Evolutionary conservation across 2,329 filamentous ascomycete genomes (phyloP).

Genomic region (Aureobasidium musti): DNA sequence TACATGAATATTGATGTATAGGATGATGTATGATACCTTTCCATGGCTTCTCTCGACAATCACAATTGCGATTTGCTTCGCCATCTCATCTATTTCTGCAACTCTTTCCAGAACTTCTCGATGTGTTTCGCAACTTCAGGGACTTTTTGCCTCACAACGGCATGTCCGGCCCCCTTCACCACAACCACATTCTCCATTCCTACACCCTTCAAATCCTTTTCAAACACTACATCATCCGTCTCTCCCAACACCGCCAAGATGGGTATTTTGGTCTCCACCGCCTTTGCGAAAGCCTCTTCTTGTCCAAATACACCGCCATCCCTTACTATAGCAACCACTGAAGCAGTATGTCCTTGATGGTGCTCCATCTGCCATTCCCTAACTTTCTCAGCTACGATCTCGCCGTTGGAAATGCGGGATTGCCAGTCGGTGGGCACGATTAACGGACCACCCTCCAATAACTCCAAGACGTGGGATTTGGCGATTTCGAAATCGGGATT

Average conservation of each 20-base stretch:
- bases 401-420: constrained; percentile 45
- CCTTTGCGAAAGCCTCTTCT: constrained; percentile 40
- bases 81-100: neutral
- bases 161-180: constrained; percentile 46
- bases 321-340: constrained; percentile 51
- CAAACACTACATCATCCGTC: constrained; percentile 34
- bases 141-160: constrained; percentile 44
- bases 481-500: constrained; percentile 41
- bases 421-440: constrained; percentile 51
- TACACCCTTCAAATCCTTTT: constrained; percentile 39
- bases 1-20: neutral
- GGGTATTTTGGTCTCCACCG: constrained; percentile 34
- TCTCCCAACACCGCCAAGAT: constrained; percentile 17
- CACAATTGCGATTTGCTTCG: no score
- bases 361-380: constrained; percentile 52
- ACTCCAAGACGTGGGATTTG: constrained; percentile 43
- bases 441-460: constrained; percentile 50
- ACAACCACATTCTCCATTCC: constrained; percentile 45
- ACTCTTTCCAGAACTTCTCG: constrained; percentile 38
- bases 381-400: constrained; percentile 53
- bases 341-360: constrained; percentile 51
- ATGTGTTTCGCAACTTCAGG: constrained; percentile 44
- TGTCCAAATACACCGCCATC: constrained; percentile 50
- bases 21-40: no score
- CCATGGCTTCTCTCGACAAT: neutral